phyloP scores from a whole-genome alignment of 2,329 filamentous ascomycete genomes.

The Pleoardoris graminearum region DNA sequence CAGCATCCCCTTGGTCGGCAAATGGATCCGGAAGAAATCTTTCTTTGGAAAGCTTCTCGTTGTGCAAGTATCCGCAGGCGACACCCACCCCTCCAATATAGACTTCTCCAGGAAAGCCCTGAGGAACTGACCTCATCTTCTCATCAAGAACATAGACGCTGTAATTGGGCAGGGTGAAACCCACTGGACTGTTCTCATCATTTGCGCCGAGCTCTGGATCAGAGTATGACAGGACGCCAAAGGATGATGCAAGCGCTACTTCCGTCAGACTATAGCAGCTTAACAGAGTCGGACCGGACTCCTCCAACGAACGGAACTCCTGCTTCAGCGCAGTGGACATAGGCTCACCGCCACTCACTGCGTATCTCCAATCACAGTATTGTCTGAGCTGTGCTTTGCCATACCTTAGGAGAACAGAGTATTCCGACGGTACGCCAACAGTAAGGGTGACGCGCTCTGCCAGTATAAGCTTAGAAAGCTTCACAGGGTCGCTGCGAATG shows the following conservation, averaged over 20 bases:
- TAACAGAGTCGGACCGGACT: constrained; percentile 1
- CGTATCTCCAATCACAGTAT: background rate
- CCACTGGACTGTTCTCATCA: background rate
- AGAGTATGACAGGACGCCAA: background rate
- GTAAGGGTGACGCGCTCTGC: too few species aligned
- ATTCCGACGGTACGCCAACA: too few species aligned
- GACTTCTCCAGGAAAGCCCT: constrained; percentile 45
- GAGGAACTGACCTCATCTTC: constrained; percentile 1
- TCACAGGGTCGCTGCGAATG: too few species aligned
- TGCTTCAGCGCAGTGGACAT: background rate
- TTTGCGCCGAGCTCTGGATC: background rate
- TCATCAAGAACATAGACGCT: constrained; percentile 14
- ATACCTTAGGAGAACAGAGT: too few species aligned
- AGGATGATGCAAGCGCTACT: constrained; percentile 5
- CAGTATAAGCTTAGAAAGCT: too few species aligned
- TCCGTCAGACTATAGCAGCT: constrained; percentile 19
- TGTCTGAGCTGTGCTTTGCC: too few species aligned
- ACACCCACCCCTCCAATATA: constrained; percentile 47
- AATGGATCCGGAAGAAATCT: constrained; percentile 18
- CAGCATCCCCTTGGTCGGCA: constrained; percentile 1
- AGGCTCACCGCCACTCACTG: background rate
- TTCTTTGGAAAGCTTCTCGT: constrained; percentile 16
- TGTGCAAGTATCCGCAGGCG: constrained; percentile 41
- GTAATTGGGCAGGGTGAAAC: constrained; percentile 9
- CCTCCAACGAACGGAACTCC: background rate